A percentile compares a stretch with the other conserved stretches of the same genome.
phyloP scores from a whole-genome alignment of 371 early-diverging fungal genomes.

The Gilbertella persicaria region DNA sequence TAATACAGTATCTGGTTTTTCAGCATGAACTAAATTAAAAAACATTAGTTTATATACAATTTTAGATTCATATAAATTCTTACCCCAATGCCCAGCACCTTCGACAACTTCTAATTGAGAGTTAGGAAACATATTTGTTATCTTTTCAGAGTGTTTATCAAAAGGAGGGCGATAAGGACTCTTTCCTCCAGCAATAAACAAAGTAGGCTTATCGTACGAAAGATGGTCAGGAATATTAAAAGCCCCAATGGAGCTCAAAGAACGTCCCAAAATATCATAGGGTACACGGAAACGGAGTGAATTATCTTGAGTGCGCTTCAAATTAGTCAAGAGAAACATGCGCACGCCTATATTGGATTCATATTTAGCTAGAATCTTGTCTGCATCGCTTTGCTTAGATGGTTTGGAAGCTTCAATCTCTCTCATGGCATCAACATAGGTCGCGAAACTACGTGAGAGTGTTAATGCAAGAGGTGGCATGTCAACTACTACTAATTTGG shows the following conservation, averaged over 20 bases:
- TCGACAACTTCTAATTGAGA: conserved; percentile 63
- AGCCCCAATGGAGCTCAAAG: conserved; percentile 57
- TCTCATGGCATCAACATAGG: conserved; percentile 68
- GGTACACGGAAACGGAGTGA: conserved; percentile 73
- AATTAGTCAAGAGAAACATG: conserved; percentile 89
- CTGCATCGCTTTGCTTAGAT: conserved; percentile 71
- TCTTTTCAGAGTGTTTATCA: conserved; percentile 36
- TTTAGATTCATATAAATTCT: conserved; percentile 9
- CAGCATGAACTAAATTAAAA: conserved; percentile 70
- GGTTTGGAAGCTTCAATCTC: conserved; percentile 62
- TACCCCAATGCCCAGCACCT: conserved; percentile 88
- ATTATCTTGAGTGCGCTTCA: conserved; percentile 57
- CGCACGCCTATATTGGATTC: conserved; percentile 67
- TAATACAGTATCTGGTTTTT: conserved; percentile 71
- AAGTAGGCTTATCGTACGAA: conserved; percentile 58
- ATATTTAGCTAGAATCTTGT: conserved; percentile 61
- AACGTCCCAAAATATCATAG: conserved; percentile 59
- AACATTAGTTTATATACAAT: conserved; percentile 4
- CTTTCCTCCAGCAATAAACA: conserved; percentile 81
- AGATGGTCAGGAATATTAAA: conserved; percentile 46
- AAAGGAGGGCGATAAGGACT: conserved; percentile 66
- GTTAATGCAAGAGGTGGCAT: conserved; percentile 71
- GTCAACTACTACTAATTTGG: conserved; percentile 83
- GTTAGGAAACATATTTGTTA: conserved; percentile 68
- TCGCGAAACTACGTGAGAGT: conserved; percentile 57